Base-by-base conservation (phyloP, 441 rosid species). In the Gossypium davidsonii region DNA sequence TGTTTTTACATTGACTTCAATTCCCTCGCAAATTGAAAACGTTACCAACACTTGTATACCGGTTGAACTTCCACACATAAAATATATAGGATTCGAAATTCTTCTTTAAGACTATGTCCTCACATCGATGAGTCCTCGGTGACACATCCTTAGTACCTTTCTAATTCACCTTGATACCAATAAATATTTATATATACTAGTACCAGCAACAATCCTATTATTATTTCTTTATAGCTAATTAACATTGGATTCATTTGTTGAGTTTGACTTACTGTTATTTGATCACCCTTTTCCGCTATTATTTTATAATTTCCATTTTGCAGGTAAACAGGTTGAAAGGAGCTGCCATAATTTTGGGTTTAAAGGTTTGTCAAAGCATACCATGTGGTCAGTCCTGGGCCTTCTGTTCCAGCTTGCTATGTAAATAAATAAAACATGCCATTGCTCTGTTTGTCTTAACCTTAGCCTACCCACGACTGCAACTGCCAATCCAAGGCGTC, bases 381-480 rank as follows among this genome's bases (percentile, higher is more conserved):
- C 67, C n/a, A 34, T 17, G 2, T 62, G 67, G 67, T 34, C 39
- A 34, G 39, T 6, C 8, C 39, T 34, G 39, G 6, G 1, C 56
- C 56, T 4, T n/a, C 55, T n/a, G 5, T 51, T 51, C 61, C 59
- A 34, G 20, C 84, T 80, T 31, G 82, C 74, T 70, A 48, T 69
- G 44, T 75, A 74, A 31, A 56, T 70, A 10, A 72, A 69, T 25
- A 37, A 71, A 83, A 73, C 79, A 64, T 78, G 79, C 39, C 39
- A 34, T 34, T 34, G 39, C 39, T 34, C 39, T 34, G 39, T 1
- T 34, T 34, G 39, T 6, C 39, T 34, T 34, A 34, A 46, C 4
- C 62, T 57, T 23, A 23, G n/a, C 34, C 51, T 10, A 46, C 51
- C n/a, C n/a, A 46, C 51, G 3, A 46, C 51, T 46, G n/a, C 51